phyloP scores from a whole-genome alignment of 768 basidiomycete species.

The Podaxis pistillaris region DNA sequence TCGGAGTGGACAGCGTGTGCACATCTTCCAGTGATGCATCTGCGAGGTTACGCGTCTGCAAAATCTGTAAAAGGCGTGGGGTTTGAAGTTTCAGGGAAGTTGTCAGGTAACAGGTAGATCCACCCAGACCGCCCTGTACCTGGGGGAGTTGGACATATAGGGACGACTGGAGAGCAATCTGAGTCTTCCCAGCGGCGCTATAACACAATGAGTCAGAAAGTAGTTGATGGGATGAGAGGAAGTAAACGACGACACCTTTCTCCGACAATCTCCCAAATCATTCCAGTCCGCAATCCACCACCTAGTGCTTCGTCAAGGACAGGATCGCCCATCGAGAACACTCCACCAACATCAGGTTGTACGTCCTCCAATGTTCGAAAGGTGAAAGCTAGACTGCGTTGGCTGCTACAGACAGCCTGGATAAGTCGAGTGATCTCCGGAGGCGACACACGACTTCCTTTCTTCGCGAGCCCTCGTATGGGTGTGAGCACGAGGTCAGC shows the following conservation, averaged over 20 bases:
- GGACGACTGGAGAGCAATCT: slow-evolving; percentile 83
- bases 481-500: slow-evolving; percentile 50
- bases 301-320: slow-evolving; percentile 68
- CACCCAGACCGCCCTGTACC: slow-evolving; percentile 54
- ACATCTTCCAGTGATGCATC: slow-evolving; percentile 52
- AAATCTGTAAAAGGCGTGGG: slow-evolving; percentile 63
- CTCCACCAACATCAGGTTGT: slow-evolving; percentile 36
- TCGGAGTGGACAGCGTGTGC: slow-evolving; percentile 58
- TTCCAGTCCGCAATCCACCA: slow-evolving; percentile 76
- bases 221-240: slow-evolving; percentile 4
- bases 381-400: slow-evolving; percentile 29
- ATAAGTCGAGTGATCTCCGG: slow-evolving; percentile 51
- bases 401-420: slow-evolving; percentile 43
- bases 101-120: slow-evolving; percentile 76
- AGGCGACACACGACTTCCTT: slow-evolving; percentile 50
- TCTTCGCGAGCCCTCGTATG: slow-evolving; percentile 47
- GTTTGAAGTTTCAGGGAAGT: slow-evolving; percentile 72
- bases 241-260: slow-evolving; percentile 66
- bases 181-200: slow-evolving; percentile 95
- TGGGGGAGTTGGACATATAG: slow-evolving; percentile 72
- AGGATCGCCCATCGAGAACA: slow-evolving; percentile 73
- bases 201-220: neutral
- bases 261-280: slow-evolving; percentile 86
- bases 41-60: slow-evolving; percentile 40
- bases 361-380: slow-evolving; percentile 41